Evolutionary conservation across 2,329 filamentous ascomycete species (phyloP), one percentile per base, ranked within the genome.

Genomic region (Paracoccidioides lutzii): DNA sequence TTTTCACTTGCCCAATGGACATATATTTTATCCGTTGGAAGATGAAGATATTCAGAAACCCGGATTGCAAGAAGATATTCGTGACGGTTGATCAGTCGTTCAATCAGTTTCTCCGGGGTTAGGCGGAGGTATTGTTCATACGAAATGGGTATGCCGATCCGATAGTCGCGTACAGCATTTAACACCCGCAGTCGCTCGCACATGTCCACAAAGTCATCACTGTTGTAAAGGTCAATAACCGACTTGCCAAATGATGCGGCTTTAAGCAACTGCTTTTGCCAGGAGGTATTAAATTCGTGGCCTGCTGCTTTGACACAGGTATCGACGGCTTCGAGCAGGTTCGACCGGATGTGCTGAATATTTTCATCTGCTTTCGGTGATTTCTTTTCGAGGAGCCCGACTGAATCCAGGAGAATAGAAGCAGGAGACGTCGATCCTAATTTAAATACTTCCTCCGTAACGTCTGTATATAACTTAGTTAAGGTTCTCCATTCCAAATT

Each of bases 161-260:
- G 87, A 67, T 93, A 97, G 69, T 87, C 94, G 53, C 93, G 84
- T 10, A 91, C 87, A 5, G 91, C 91, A 64, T 96, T 97, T 50
- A 98, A 77, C 0, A 98, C 90, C 14, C 93, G 85, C 14, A 98
- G 74, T 0, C 85, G 93, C 70, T 98, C 91, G 63, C 90, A 95
- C 85, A 96, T 97, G 60, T 97, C 91, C 54, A 98, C 93, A 71
- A 97, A 98, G 61, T 98, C 91, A 66, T 98, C 93, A 66, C 90
- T 96, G 70, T 93, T 96, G 73, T 97, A 98, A 10, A 97, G 83
- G 64, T 97, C 93, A 3, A 98, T 79, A 0, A 97, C 93, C 0
- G 93, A 97, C 70, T 98, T 98, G 59, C 93, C 93, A 68, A 96
- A 97, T 0, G 91, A 97, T 0, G 93, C 93, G 5, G 93, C 93